phyloP scores from a whole-genome alignment of 2,329 filamentous ascomycete genomes.

The Cladosporium sphaerospermum region DNA sequence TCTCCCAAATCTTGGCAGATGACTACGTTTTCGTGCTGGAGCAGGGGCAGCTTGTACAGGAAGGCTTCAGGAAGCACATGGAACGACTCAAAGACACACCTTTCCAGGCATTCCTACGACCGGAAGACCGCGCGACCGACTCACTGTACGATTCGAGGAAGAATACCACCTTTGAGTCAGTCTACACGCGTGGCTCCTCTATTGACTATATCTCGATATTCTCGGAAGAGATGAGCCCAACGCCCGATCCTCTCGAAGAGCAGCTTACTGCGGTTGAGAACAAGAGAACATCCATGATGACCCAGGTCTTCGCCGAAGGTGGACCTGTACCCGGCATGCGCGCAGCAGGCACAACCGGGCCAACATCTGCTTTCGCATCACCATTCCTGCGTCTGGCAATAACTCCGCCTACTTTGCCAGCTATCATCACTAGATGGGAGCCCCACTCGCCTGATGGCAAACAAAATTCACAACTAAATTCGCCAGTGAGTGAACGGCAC shows the following conservation, averaged over 20 bases:
- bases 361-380: slow-evolving; percentile 19
- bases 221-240: slow-evolving; percentile 1
- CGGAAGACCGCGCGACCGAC: slow-evolving; percentile 16
- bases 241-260: slow-evolving; percentile 23
- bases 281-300: slow-evolving; percentile 22
- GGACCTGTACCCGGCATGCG: slow-evolving; percentile 22
- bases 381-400: slow-evolving; percentile 16
- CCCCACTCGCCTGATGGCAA: neutral
- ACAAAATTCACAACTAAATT: neutral
- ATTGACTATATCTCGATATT: slow-evolving; percentile 14
- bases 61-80: slow-evolving; percentile 58
- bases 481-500: neutral
- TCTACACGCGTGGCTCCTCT: slow-evolving; percentile 17
- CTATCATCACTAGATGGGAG: slow-evolving; percentile 6
- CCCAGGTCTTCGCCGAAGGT: slow-evolving; percentile 22
- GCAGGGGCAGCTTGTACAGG: slow-evolving; percentile 58
- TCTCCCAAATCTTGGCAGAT: slow-evolving; percentile 62
- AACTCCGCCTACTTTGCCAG: neutral
- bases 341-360: slow-evolving; percentile 12
- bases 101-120: slow-evolving; percentile 28
- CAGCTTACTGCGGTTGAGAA: slow-evolving; percentile 24
- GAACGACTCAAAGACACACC: slow-evolving; percentile 30
- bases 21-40: slow-evolving; percentile 82
- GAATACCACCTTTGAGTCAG: slow-evolving; percentile 13
- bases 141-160: slow-evolving; percentile 17